phyloP scores from a whole-genome alignment of 2,329 filamentous ascomycete species.

The Fusarium dlaminii region DNA sequence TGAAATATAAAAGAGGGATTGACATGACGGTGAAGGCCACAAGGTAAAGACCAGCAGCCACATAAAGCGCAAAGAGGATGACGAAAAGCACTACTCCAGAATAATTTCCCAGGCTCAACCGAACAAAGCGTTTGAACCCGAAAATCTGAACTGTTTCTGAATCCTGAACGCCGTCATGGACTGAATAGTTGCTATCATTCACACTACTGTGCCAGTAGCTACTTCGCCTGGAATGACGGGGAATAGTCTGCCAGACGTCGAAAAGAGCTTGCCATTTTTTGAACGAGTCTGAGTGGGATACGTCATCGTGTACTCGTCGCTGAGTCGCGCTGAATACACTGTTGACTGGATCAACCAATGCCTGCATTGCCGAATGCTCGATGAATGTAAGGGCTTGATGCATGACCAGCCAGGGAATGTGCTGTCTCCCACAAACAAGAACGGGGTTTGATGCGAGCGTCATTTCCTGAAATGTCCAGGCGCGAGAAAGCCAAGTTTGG shows the following conservation, averaged over 20 bases:
- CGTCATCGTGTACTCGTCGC: fast-evolving
- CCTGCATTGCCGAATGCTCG: neutral
- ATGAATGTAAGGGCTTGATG: neutral
- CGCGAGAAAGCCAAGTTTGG: neutral
- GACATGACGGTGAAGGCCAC: too few species aligned
- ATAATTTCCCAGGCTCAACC: fast-evolving
- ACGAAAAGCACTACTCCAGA: too few species aligned
- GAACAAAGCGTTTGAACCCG: neutral
- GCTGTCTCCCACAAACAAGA: neutral
- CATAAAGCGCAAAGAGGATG: too few species aligned
- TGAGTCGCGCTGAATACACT: fast-evolving
- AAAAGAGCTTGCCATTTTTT: neutral
- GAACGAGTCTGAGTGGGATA: neutral
- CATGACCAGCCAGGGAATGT: neutral
- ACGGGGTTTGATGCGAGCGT: neutral
- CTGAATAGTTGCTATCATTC: fast-evolving
- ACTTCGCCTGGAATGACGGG: neutral
- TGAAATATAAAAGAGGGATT: neutral
- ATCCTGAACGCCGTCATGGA: neutral
- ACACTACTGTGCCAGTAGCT: fast-evolving
- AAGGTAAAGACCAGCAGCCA: too few species aligned
- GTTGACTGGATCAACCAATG: neutral
- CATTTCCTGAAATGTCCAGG: neutral
- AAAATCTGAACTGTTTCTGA: fast-evolving
- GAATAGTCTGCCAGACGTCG: neutral